phyloP scores from a whole-genome alignment of 1,139 yeast species.

The Candida albicans region DNA sequence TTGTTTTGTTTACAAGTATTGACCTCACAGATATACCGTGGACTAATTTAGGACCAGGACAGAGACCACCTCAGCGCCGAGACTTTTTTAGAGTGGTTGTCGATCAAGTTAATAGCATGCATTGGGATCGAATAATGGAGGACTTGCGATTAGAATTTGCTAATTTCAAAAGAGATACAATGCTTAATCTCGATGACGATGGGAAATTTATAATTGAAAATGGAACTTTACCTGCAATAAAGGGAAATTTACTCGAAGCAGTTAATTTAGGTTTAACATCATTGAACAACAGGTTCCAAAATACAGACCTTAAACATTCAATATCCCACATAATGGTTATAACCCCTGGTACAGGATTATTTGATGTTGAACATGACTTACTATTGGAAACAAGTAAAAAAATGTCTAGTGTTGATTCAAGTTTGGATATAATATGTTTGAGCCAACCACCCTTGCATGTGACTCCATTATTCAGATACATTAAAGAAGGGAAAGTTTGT shows the following conservation, averaged over 20 bases:
- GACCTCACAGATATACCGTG: constrained; percentile 63
- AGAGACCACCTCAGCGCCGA: constrained; percentile 62
- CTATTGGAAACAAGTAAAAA: constrained; percentile 74
- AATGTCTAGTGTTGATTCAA: constrained; percentile 74
- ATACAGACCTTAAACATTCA: constrained; percentile 84
- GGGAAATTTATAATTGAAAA: constrained; percentile 48
- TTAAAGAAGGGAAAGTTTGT: constrained; percentile 50
- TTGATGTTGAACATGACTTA: constrained; percentile 84
- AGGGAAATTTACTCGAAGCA: constrained; percentile 87
- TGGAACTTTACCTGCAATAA: constrained; percentile 76
- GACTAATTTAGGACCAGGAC: constrained; percentile 65
- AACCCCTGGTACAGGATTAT: constrained; percentile 91
- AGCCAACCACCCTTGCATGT: constrained; percentile 91
- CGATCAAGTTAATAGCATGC: constrained; percentile 84
- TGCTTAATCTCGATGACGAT: constrained; percentile 50
- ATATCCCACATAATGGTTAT: constrained; percentile 81
- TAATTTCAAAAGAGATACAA: constrained; percentile 69
- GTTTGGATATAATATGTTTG: constrained; percentile 84
- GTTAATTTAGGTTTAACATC: constrained; percentile 79
- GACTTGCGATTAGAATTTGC: constrained; percentile 82
- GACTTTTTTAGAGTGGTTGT: constrained; percentile 94
- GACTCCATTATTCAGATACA: constrained; percentile 82
- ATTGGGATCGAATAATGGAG: constrained; percentile 93
- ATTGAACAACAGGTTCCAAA: constrained; percentile 76
- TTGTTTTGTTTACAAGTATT: constrained; percentile 82